Evolutionary conservation across 1,284 basidiomycete species (phyloP).

Genomic region (Rhizoctonia solani): DNA sequence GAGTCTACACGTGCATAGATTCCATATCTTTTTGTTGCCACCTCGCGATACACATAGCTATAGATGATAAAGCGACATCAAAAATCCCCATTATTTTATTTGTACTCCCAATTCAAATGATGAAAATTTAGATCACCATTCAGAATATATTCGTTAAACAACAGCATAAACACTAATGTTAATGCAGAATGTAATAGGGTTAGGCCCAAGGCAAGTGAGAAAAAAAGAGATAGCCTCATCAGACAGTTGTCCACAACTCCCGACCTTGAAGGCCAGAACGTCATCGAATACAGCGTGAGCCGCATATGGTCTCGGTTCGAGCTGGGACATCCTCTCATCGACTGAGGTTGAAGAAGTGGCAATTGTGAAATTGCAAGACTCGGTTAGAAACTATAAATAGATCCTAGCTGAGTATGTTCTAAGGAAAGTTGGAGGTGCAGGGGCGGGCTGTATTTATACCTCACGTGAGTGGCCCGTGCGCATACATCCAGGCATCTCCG

Average conservation of each 20-base stretch:
- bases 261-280: constrained; percentile 26
- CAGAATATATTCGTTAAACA: background rate
- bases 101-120: constrained; percentile 4
- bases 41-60: no score
- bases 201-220: background rate
- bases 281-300: constrained; percentile 33
- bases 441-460: constrained; percentile 49
- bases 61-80: background rate
- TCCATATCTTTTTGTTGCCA: no score
- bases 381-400: constrained; percentile 54
- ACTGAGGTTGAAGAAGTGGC: constrained; percentile 36
- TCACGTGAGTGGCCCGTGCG: constrained; percentile 48
- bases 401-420: constrained; percentile 89
- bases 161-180: no score
- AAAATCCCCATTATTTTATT: background rate
- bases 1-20: constrained; percentile 52
- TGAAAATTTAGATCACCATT: background rate
- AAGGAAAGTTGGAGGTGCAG: constrained; percentile 46
- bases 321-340: constrained; percentile 35
- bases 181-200: constrained; percentile 18
- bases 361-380: constrained; percentile 36
- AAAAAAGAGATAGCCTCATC: constrained; percentile 26
- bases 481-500: constrained; percentile 1
- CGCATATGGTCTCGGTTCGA: constrained; percentile 34
- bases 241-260: constrained; percentile 35